These are phyloP conservation scores for Trichoderma endophyticum DNA, from an alignment of 2,329 filamentous ascomycete genomes.

Conservation along the genomic window DNA sequence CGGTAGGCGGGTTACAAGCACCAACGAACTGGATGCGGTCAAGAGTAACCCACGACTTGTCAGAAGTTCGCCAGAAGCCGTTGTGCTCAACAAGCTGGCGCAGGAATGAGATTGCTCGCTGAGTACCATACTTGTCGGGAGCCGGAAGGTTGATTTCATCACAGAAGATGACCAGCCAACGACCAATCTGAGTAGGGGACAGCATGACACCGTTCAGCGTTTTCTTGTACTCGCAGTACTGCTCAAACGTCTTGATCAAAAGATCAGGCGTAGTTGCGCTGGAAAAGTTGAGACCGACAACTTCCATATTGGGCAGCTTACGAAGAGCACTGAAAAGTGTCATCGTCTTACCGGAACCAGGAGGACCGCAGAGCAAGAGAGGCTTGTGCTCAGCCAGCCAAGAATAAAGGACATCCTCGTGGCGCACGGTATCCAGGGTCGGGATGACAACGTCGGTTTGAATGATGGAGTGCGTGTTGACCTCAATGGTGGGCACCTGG, in stretches of 20 bases:
- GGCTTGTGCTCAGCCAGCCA: conserved; percentile 99
- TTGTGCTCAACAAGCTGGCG: conserved; percentile 98
- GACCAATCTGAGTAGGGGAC: conserved; percentile 91
- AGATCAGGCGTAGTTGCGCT: conserved; percentile 97
- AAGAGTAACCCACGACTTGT: conserved; percentile 96
- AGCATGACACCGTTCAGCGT: conserved; percentile 94
- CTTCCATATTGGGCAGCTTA: conserved; percentile 97
- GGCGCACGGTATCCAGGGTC: conserved; percentile 92
- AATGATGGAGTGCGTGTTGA: conserved; percentile 97
- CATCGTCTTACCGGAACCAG: conserved; percentile 99
- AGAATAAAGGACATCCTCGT: conserved; percentile 98
- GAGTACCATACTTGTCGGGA: conserved; percentile 95
- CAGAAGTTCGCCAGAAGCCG: conserved; percentile 96
- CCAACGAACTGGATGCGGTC: conserved; percentile 99
- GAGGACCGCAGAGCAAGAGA: conserved; percentile 90
- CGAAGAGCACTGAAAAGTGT: conserved; percentile 95
- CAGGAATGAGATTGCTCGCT: conserved; percentile 94
- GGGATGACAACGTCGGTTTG: conserved; percentile 99
- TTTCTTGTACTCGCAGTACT: conserved; percentile 99
- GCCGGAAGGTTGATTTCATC: conserved; percentile 99
- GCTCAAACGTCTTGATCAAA: conserved; percentile 98
- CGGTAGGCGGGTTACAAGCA: conserved; percentile 96
- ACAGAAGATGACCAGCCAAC: conserved; percentile 98
- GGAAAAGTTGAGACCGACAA: conserved; percentile 98
- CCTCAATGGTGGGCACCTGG: conserved; percentile 89